phyloP scores from a whole-genome alignment of 352 stramenopile genomes.

The Globisporangium cederbergense region DNA sequence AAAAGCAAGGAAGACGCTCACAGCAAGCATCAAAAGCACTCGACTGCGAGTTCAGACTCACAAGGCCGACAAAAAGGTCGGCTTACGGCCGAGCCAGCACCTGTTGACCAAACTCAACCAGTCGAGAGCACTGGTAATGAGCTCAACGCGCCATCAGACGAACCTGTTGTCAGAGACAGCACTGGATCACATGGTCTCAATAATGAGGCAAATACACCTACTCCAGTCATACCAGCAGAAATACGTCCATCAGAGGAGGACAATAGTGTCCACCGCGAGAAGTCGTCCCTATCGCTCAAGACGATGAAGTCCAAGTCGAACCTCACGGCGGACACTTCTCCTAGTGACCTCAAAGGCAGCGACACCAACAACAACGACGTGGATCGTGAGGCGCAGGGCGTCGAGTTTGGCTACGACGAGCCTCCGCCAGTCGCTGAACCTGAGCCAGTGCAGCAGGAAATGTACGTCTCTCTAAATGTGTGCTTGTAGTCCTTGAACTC shows the following conservation, averaged over 20 bases:
- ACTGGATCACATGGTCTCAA: not conserved
- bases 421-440: not conserved
- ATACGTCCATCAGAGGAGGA: not conserved
- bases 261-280: not conserved
- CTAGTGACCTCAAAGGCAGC: conserved; percentile 11
- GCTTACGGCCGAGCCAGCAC: not conserved
- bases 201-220: not conserved
- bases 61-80: not conserved
- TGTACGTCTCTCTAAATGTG: conserved; percentile 2
- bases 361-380: conserved; percentile 19
- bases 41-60: not conserved
- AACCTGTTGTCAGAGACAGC: no score
- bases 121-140: not conserved
- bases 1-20: conserved; percentile 7
- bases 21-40: conserved; percentile 1
- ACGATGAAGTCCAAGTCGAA: conserved; percentile 7
- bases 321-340: conserved; percentile 1
- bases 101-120: not conserved
- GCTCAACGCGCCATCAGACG: no score
- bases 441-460: conserved; percentile 8
- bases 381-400: conserved; percentile 26
- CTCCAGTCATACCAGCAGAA: not conserved
- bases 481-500: not conserved
- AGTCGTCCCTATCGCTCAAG: not conserved
- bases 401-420: conserved; percentile 46